Evolutionary conservation across 2,329 filamentous ascomycete species (phyloP).

Genomic region (Purpureocillium lavendulum): DNA sequence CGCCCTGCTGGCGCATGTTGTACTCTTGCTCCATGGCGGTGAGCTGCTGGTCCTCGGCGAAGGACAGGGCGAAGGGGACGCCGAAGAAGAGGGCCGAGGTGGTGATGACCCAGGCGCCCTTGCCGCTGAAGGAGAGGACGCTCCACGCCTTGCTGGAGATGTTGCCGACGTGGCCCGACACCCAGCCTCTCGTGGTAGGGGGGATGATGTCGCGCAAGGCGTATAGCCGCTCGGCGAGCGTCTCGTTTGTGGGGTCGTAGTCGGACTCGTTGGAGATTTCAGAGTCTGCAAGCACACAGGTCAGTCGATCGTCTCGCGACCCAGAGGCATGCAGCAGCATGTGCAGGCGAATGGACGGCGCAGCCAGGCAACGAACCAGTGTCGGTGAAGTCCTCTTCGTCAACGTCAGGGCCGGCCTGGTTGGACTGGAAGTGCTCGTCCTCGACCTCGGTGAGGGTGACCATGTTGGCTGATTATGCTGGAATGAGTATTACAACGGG

Average conservation of each 20-base stretch:
- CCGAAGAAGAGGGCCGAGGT: constrained; percentile 84
- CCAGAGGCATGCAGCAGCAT: no score
- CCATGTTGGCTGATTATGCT: constrained; percentile 54
- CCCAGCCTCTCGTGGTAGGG: constrained; percentile 60
- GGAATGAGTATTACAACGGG: not conserved
- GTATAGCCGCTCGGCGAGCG: constrained; percentile 59
- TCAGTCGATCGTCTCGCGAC: constrained; percentile 4
- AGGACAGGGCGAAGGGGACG: constrained; percentile 88
- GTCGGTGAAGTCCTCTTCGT: constrained; percentile 85
- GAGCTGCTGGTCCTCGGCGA: constrained; percentile 92
- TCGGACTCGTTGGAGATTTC: constrained; percentile 78
- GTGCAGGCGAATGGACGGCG: no score
- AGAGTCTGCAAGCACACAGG: constrained; percentile 47
- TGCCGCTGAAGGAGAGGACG: constrained; percentile 65
- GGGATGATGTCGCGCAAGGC: constrained; percentile 72
- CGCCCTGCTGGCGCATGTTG: constrained; percentile 87
- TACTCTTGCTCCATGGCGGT: constrained; percentile 97
- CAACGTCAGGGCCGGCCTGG: constrained; percentile 64
- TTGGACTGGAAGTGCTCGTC: constrained; percentile 84
- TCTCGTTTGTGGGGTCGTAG: constrained; percentile 50
- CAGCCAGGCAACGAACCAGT: constrained; percentile 54
- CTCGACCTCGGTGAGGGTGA: constrained; percentile 92
- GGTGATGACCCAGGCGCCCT: constrained; percentile 83
- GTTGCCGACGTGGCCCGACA: constrained; percentile 53
- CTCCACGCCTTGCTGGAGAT: constrained; percentile 39